These are phyloP conservation scores for Nemania diffusa DNA, from an alignment of 2,329 filamentous ascomycete genomes.

Conservation along the genomic window DNA sequence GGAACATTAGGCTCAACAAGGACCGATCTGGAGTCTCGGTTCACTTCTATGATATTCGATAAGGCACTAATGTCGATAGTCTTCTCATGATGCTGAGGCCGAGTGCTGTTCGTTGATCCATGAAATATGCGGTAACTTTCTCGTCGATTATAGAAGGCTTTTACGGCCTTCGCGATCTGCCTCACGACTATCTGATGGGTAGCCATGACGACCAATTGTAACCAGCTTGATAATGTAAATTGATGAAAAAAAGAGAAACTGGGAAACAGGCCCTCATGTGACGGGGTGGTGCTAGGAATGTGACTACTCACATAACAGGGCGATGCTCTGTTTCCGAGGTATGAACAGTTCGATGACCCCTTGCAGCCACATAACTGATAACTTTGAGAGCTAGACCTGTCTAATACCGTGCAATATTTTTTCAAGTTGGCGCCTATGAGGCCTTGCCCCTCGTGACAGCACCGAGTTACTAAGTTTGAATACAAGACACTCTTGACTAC, in stretches of 20 bases:
- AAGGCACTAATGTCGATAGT: conserved; percentile 75
- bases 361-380: neutral
- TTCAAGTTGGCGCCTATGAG: neutral
- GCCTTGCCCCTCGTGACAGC: neutral
- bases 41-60: conserved; percentile 69
- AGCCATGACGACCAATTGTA: conserved; percentile 48
- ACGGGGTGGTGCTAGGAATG: neutral
- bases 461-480: neutral
- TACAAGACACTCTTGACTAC: neutral
- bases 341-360: neutral
- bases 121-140: conserved; percentile 78
- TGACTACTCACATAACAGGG: neutral
- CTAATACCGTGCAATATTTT: too few relatives aligned
- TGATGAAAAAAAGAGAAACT: neutral
- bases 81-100: conserved; percentile 63
- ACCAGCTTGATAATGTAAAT: neutral
- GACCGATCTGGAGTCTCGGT: conserved; percentile 62
- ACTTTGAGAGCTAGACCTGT: too few relatives aligned
- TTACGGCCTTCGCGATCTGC: conserved; percentile 55
- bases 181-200: conserved; percentile 56
- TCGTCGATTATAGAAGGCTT: conserved; percentile 54
- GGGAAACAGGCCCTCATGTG: neutral
- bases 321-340: neutral
- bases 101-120: conserved; percentile 80
- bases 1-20: conserved; percentile 76